Percentiles rank a stretch among this genome's conserved stretches.
These are phyloP conservation scores for Chlamydomonas schloesseri DNA, from an alignment of 139 green algal genomes.

Conservation along the genomic window DNA sequence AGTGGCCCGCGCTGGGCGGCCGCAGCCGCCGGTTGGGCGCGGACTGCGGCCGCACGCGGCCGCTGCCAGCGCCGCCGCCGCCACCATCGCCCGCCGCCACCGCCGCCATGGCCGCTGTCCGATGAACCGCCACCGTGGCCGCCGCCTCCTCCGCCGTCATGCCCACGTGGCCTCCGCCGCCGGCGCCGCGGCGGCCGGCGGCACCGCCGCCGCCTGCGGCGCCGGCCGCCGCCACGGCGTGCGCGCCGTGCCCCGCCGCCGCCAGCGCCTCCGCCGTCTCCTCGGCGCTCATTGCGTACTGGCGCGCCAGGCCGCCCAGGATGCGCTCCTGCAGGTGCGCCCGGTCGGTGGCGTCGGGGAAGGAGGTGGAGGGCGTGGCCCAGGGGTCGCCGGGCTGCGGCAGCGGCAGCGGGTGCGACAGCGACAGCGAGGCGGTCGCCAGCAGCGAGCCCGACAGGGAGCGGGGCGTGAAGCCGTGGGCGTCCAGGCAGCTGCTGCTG, in stretches of 20 bases:
- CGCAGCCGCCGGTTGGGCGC: slow-evolving; percentile 23
- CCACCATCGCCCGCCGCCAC: background rate
- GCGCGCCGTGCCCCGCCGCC: background rate
- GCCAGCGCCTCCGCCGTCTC: background rate
- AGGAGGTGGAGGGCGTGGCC: background rate
- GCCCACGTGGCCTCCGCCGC: no score
- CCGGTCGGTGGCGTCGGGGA: background rate
- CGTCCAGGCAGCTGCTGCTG: no score
- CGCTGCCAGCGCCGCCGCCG: background rate
- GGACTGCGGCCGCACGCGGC: background rate
- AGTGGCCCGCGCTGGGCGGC: background rate
- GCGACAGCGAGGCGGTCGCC: no score
- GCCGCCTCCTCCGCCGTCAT: background rate
- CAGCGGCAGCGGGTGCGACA: no score
- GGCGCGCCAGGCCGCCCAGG: background rate
- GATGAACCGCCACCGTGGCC: background rate
- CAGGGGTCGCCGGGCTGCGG: background rate
- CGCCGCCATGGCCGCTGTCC: background rate
- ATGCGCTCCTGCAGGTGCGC: slow-evolving; percentile 22
- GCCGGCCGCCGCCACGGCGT: background rate
- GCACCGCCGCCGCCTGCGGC: background rate
- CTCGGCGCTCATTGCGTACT: background rate
- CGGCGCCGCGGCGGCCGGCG: background rate
- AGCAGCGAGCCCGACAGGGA: no score
- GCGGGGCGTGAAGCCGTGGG: no score